Percentiles rank a stretch among this genome's conserved stretches.
These are phyloP conservation scores for Parascedosporium putredinis DNA, from an alignment of 2,329 filamentous ascomycete genomes.

Conservation along the genomic window DNA sequence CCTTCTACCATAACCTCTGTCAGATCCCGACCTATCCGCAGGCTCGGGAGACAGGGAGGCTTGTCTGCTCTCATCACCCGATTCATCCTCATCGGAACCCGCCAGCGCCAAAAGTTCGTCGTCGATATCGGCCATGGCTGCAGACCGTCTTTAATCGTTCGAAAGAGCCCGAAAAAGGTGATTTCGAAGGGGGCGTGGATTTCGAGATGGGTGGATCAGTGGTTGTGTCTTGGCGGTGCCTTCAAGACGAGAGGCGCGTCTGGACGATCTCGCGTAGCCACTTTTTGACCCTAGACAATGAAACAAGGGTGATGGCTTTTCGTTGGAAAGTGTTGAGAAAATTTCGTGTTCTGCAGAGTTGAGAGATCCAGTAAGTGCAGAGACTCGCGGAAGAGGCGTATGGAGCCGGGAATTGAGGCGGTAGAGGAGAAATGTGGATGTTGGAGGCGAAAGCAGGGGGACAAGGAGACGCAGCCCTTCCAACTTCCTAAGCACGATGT, in stretches of 20 bases:
- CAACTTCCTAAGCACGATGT: constrained; percentile 1
- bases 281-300: too few relatives aligned
- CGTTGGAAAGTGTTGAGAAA: too few relatives aligned
- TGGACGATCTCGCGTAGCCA: neutral
- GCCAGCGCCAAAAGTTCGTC: constrained; percentile 90
- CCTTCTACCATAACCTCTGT: constrained; percentile 32
- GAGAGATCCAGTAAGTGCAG: neutral
- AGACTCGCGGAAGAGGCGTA: neutral
- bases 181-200: neutral
- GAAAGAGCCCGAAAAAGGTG: neutral
- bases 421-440: neutral
- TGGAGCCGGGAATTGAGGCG: neutral
- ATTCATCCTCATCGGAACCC: constrained; percentile 52
- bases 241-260: neutral
- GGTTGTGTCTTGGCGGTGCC: neutral
- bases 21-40: constrained; percentile 23
- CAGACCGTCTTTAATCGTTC: constrained; percentile 13
- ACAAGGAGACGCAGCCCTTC: constrained; percentile 3
- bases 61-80: constrained; percentile 42
- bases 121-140: constrained; percentile 74
- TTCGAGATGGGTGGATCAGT: neutral
- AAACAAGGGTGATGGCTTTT: too few relatives aligned
- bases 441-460: neutral
- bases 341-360: too few relatives aligned
- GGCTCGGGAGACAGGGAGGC: constrained; percentile 42